Percentiles rank a stretch among this genome's conserved stretches.
These are phyloP conservation scores for Trichoderma pleuroti DNA, from an alignment of 2,329 filamentous ascomycete species.

Conservation along the genomic window DNA sequence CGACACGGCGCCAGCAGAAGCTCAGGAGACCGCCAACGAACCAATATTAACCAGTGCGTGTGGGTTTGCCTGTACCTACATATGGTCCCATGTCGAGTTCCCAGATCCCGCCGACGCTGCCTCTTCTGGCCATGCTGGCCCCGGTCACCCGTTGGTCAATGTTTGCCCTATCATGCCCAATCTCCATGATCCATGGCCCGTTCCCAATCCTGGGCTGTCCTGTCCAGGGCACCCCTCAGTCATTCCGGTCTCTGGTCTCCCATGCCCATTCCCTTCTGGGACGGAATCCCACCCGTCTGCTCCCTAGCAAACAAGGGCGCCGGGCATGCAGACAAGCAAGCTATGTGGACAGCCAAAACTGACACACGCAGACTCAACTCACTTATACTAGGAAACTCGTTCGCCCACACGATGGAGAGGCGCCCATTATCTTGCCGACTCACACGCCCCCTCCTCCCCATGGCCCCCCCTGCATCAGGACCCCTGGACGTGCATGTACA, in stretches of 20 bases:
- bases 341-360: not conserved
- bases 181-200: slow-evolving; percentile 15
- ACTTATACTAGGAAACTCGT: not conserved
- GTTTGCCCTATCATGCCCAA: slow-evolving; percentile 19
- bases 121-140: slow-evolving; percentile 17
- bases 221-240: not conserved
- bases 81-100: slow-evolving; percentile 15
- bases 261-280: slow-evolving; percentile 16
- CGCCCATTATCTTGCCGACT: slow-evolving; percentile 6
- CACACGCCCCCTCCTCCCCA: slow-evolving; percentile 11
- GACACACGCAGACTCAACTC: slow-evolving; percentile 4
- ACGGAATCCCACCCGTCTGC: slow-evolving; percentile 16
- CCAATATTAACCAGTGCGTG: slow-evolving; percentile 10
- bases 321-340: slow-evolving; percentile 12
- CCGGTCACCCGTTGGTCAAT: slow-evolving; percentile 14
- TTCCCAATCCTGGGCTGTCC: not conserved
- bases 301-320: slow-evolving; percentile 18
- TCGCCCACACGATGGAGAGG: slow-evolving; percentile 1
- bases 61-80: slow-evolving; percentile 15
- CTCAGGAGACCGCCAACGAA: slow-evolving; percentile 9
- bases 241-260: slow-evolving; percentile 4
- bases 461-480: slow-evolving; percentile 9
- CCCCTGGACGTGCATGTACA: slow-evolving; percentile 18
- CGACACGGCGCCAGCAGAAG: not conserved
- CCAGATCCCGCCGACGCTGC: slow-evolving; percentile 20